These are phyloP conservation scores for Annona cherimola DNA, from an alignment of 164 flowering plant species.

Conservation along the genomic window DNA sequence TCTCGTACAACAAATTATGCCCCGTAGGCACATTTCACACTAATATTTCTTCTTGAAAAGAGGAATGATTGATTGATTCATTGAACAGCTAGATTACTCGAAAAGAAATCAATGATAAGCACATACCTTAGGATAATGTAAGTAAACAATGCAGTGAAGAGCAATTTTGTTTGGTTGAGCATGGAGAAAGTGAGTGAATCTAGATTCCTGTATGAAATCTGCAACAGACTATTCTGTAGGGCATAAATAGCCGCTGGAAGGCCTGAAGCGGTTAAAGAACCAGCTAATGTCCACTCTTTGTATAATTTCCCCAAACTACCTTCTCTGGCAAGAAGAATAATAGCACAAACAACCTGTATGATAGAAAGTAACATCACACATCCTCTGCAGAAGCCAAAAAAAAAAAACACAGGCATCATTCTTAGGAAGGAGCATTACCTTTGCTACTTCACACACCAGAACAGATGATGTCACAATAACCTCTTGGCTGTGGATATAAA, in stretches of 20 bases:
- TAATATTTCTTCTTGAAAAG: background rate
- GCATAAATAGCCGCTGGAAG: constrained; percentile 98
- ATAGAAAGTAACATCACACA: background rate
- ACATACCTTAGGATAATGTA: constrained; percentile 77
- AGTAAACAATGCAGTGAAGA: constrained; percentile 92
- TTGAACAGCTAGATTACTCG: background rate
- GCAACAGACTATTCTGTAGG: constrained; percentile 91
- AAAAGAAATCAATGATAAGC: background rate
- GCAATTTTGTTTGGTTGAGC: constrained; percentile 90
- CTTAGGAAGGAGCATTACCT: constrained; percentile 41
- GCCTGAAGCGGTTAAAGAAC: constrained; percentile 84
- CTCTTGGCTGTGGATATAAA: constrained; percentile 47
- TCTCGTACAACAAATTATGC: background rate
- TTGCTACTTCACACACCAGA: constrained; percentile 71
- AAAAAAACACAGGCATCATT: background rate
- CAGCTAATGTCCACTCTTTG: constrained; percentile 80
- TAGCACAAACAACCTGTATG: constrained; percentile 69
- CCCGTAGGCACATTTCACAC: too few species aligned
- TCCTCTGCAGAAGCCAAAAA: background rate
- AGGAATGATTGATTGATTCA: background rate
- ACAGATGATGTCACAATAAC: constrained; percentile 94
- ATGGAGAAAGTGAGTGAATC: constrained; percentile 98
- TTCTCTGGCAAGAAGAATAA: constrained; percentile 63
- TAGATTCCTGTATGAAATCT: constrained; percentile 92
- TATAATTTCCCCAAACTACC: constrained; percentile 56